Evolutionary conservation across 2,329 filamentous ascomycete species (phyloP).

Genomic region (Pyricularia pennisetigena): DNA sequence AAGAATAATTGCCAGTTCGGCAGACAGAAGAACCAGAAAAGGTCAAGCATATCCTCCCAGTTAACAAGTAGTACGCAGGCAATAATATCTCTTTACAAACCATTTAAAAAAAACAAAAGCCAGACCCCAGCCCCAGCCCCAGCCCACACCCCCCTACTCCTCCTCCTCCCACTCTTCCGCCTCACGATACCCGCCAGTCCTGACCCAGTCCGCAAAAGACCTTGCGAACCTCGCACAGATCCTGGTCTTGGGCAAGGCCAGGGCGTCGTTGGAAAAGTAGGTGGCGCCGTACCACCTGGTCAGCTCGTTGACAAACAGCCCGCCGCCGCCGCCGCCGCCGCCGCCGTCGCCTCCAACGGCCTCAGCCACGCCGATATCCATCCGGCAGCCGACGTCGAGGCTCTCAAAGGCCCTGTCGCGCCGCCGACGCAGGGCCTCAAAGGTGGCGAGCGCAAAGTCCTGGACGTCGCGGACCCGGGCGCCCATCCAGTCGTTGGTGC

Average conservation of each 20-base stretch:
- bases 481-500: background rate
- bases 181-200: background rate
- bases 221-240: background rate
- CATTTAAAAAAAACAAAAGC: conserved; percentile 13
- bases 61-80: too few species aligned
- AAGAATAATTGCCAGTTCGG: too few species aligned
- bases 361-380: background rate
- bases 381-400: conserved; percentile 2
- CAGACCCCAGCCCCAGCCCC: background rate
- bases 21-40: too few species aligned
- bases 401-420: background rate
- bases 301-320: conserved; percentile 3
- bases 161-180: background rate
- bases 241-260: background rate
- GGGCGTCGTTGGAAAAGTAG: background rate
- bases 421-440: background rate
- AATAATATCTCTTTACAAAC: background rate
- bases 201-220: conserved; percentile 1
- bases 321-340: background rate
- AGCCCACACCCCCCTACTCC: conserved; percentile 2
- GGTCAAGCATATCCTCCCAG: too few species aligned
- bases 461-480: background rate
- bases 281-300: background rate
- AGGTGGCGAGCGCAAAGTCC: background rate
- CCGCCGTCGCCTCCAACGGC: background rate